These are phyloP conservation scores for Vanilla planifolia DNA, from an alignment of 106 monocot genomes.

Conservation along the genomic window DNA sequence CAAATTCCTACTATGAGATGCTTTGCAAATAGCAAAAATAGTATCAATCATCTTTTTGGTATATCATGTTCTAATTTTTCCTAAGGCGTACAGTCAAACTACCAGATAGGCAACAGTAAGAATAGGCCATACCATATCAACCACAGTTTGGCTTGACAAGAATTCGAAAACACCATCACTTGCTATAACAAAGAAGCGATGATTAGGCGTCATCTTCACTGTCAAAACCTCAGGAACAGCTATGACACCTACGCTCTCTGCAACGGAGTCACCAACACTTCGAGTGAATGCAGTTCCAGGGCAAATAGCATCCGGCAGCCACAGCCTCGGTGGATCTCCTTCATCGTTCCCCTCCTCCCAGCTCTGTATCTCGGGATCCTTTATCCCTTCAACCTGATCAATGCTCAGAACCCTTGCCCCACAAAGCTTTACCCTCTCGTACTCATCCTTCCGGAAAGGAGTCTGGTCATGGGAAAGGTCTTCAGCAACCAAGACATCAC, in stretches of 20 bases:
- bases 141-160: constrained; percentile 77
- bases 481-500: constrained; percentile 28
- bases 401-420: constrained; percentile 76
- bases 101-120: neutral
- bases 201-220: constrained; percentile 47
- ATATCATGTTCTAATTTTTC: no score
- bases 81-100: no score
- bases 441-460: constrained; percentile 80
- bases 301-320: constrained; percentile 70
- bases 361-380: constrained; percentile 51
- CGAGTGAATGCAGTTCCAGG: constrained; percentile 91
- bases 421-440: constrained; percentile 53
- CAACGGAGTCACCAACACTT: constrained; percentile 76
- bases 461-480: constrained; percentile 79
- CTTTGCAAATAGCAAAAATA: no score
- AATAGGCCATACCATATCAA: constrained; percentile 67
- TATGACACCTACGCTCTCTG: constrained; percentile 69
- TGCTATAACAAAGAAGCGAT: constrained; percentile 69
- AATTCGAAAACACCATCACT: constrained; percentile 95
- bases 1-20: no score
- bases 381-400: constrained; percentile 72
- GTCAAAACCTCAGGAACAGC: constrained; percentile 65
- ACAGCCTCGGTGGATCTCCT: constrained; percentile 84
- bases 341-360: constrained; percentile 68
- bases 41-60: no score